Evolutionary conservation across 139 green algal species (phyloP).

Genomic region (Auxenochlorella pyrenoidosa): DNA sequence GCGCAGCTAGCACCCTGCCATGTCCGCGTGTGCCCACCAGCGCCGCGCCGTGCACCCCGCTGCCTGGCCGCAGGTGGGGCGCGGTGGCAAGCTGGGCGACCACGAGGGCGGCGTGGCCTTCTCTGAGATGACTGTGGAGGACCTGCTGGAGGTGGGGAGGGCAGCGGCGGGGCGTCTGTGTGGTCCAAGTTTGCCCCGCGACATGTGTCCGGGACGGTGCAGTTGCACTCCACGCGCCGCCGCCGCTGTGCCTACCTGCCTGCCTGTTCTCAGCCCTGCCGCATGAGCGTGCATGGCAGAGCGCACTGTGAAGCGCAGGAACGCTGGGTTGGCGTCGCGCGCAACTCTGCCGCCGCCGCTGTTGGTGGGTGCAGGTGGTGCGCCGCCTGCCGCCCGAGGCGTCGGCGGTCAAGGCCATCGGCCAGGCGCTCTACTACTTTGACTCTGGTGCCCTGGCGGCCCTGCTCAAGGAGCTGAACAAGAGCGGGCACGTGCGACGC

Average conservation of each 20-base stretch:
- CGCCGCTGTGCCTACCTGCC: background rate
- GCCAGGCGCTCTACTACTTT: constrained; percentile 74
- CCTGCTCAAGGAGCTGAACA: constrained; percentile 88
- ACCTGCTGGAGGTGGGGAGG: constrained; percentile 55
- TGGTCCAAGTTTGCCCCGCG: background rate
- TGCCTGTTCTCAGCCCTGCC: background rate
- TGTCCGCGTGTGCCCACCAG: background rate
- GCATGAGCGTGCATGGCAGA: no score
- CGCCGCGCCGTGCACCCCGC: background rate
- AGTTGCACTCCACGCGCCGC: background rate
- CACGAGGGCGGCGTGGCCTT: constrained; percentile 33
- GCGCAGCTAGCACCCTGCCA: no score
- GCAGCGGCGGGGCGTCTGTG: background rate
- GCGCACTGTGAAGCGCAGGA: no score
- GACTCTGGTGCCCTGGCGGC: constrained; percentile 79
- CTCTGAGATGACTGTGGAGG: constrained; percentile 68
- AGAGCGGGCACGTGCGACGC: constrained; percentile 41
- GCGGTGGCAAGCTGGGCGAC: constrained; percentile 54
- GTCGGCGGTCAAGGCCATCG: constrained; percentile 57
- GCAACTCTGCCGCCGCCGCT: background rate
- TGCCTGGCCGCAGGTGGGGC: constrained; percentile 36
- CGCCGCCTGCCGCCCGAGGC: constrained; percentile 60
- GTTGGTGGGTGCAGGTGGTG: constrained; percentile 39
- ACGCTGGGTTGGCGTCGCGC: no score
- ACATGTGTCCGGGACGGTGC: background rate